Conservation (phyloP, 352 stramenopile species). For the Globisporangium nodosum region DNA sequence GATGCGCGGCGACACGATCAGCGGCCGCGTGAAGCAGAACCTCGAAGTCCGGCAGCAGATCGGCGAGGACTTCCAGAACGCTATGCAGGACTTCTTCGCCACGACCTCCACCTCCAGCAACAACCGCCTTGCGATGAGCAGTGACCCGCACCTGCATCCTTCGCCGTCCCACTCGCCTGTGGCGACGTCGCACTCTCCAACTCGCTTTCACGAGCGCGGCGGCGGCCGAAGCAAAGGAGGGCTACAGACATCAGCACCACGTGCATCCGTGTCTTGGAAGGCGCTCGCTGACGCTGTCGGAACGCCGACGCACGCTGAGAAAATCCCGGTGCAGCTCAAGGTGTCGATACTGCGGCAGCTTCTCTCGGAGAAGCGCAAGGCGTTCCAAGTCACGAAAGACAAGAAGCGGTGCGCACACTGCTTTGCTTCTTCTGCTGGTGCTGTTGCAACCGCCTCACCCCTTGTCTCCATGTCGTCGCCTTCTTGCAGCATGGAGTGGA, state of each 20-base stretch:
- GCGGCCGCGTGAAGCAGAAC: conserved; percentile 19
- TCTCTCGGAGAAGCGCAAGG: conserved; percentile 53
- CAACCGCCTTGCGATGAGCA: not conserved
- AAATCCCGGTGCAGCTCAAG: conserved; percentile 50
- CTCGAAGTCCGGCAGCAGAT: conserved; percentile 36
- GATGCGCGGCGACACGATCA: not conserved
- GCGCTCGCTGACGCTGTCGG: conserved; percentile 3
- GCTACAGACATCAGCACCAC: not conserved
- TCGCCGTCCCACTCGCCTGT: not conserved
- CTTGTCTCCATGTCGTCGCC: not conserved
- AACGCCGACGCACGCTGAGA: conserved; percentile 18
- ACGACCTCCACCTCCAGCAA: conserved; percentile 6
- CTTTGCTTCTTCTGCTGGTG: not conserved
- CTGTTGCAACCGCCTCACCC: not conserved
- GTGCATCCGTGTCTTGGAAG: conserved; percentile 3
- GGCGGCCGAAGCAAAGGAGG: not conserved
- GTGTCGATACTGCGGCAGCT: conserved; percentile 44
- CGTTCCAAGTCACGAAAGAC: conserved; percentile 36
- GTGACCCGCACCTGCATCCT: not conserved
- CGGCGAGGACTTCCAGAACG: conserved; percentile 45
- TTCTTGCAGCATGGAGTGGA: conserved; percentile 38
- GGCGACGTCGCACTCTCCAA: not conserved
- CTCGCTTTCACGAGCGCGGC: not conserved
- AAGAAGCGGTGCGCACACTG: conserved; percentile 19
- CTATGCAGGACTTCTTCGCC: conserved; percentile 58